Base-by-base conservation (phyloP, 2,329 filamentous ascomycete species). In the Pseudogymnoascus sp. region DNA sequence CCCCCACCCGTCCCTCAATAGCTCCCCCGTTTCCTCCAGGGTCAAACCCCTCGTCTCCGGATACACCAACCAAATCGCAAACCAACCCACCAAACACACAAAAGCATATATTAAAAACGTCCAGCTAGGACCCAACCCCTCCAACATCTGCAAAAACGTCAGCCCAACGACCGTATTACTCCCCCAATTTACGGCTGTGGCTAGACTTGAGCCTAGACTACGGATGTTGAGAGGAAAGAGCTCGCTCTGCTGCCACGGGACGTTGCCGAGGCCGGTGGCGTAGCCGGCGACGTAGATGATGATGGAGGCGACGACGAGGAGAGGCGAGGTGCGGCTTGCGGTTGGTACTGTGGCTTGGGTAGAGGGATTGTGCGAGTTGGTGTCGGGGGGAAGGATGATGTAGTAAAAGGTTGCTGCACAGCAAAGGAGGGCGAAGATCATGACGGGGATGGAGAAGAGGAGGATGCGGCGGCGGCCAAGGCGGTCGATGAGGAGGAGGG, bases 181-280 rank as follows among this genome's bases (percentile, higher is more conserved):
- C 3, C 80, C 82, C 92, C 92, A 97, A 69, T 88, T 96, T 5
- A 89, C 95, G 4, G 85, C 86, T 6, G 92, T 92, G 1, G 87
- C 82, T 4, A 90, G 72, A 0, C 85, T 85, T 61, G 85, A 89
- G 26, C 89, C 89, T 1, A 90, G 73, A 3, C 85, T 85, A 56
- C 89, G 83, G 48, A 91, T 88, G 28, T 80, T 79, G 55, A 92
- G 77, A 0, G 91, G 88, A 69, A 96, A 96, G 30, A 96, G 81
- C 74, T 97, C 92, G 66, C 86, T 90, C 74, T 96, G 92, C 79
- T 96, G 92, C 92, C 92, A 97, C 0, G 92, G 92, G 2, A 97
- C 90, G 67, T 91, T 95, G 7, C 92, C 92, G 2, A 97, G 79
- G 2, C 92, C 92, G 1, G 92, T 77, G 1, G 92, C 92, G 70